These are phyloP conservation scores for Batkoa obscura DNA, from an alignment of 371 early-diverging fungal species.

Conservation along the genomic window DNA sequence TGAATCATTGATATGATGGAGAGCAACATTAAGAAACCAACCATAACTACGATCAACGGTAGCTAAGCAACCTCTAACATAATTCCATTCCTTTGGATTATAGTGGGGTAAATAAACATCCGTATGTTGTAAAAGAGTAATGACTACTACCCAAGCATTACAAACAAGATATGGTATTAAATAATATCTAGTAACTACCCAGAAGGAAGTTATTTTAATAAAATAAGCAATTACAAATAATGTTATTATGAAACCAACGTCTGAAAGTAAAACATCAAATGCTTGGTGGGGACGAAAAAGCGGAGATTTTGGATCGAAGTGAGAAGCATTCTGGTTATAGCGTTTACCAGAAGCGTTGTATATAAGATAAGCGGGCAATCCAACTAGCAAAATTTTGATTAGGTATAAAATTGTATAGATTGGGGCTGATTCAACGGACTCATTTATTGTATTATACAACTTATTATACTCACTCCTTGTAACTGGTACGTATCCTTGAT, in stretches of 20 bases:
- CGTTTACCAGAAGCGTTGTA: constrained; percentile 51
- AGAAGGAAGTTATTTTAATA: constrained; percentile 24
- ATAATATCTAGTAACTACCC: constrained; percentile 53
- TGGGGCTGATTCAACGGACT: constrained; percentile 14
- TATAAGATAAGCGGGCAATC: constrained; percentile 70
- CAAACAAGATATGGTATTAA: constrained; percentile 62
- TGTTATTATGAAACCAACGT: constrained; percentile 39
- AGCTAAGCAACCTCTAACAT: constrained; percentile 67
- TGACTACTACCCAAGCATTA: constrained; percentile 73
- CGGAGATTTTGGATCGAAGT: constrained; percentile 54
- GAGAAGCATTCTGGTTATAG: constrained; percentile 54
- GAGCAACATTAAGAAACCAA: constrained; percentile 49
- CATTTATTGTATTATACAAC: constrained; percentile 14
- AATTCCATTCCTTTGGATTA: constrained; percentile 52
- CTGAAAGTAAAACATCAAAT: constrained; percentile 39
- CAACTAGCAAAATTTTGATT: constrained; percentile 40
- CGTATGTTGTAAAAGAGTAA: constrained; percentile 83
- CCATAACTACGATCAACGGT: constrained; percentile 79
- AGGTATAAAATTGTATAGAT: constrained; percentile 22
- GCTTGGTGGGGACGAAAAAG: constrained; percentile 53
- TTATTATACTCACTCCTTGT: constrained; percentile 29
- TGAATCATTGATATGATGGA: constrained; percentile 65
- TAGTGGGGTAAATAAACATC: constrained; percentile 65
- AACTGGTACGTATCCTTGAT: constrained; percentile 74
- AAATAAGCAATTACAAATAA: constrained; percentile 20